Base-by-base conservation (phyloP, 331 rosid genomes). In the Acacia concinna region DNA sequence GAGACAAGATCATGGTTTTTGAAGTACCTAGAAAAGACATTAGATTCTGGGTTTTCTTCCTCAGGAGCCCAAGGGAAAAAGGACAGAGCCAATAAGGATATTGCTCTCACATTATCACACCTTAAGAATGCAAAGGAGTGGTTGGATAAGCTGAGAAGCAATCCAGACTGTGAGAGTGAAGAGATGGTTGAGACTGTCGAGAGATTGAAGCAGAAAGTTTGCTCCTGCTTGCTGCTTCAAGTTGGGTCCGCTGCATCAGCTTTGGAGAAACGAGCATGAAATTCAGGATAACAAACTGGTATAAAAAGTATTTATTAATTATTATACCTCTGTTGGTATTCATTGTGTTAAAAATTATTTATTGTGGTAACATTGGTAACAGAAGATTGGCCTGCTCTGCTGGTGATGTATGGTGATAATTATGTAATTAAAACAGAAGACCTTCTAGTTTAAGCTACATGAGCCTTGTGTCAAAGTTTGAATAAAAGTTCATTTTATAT, bases 1-100 rank as follows among this genome's bases (percentile, higher is more conserved):
- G 93, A 96, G 89, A 88, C 96, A 82, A 85, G 93, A 81, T 83
- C 92, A 69, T 96, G 99, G 99, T 96, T 93, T 86, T 75, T 96
- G 80, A 89, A 78, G 38, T 93, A 90, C 88, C 80, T 96, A 77
- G 97, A 90, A 41, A 88, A 83, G 70, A 95, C 92, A 63, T 52
- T 96, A 85, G 96, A 93, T 78, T 69, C 77, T 17, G 98, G 98
- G 66, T 96, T 96, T 82, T 83, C 75, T 83, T 81, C 73, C 0
- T 79, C 81, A 30, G 84, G 38, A 38, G 56, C 71, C 57, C 89
- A 77, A 59, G 97, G 86, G 84, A 87, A 81, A 81, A 95, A 86
- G 83, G 90, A 92, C 10, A 90, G 85, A 85, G 89, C 85, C 47
- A 81, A 88, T 40, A 90, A 88, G 88, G 88, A 82, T 46, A 93